A percentile compares a stretch with the other conserved stretches of the same genome.
phyloP scores from a whole-genome alignment of 2,329 filamentous ascomycete species.

The Venturia carpophila region DNA sequence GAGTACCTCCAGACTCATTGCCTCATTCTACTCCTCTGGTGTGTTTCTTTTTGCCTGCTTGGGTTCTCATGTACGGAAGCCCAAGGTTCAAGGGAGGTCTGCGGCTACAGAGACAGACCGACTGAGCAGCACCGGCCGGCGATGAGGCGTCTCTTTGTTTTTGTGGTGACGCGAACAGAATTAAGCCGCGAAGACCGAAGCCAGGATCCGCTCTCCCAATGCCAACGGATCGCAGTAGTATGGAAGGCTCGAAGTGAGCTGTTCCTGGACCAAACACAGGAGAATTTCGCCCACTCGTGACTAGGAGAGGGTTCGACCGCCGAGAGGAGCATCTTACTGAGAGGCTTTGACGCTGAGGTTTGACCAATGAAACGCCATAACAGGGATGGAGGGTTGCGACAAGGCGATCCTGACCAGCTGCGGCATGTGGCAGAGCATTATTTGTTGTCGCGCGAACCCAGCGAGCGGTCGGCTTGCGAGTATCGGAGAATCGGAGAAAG shows the following conservation, averaged over 20 bases:
- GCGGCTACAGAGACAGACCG: background rate
- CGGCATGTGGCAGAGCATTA: slow-evolving; percentile 14
- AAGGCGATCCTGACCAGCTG: slow-evolving; percentile 11
- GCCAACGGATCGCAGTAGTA: background rate
- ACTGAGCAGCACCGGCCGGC: background rate
- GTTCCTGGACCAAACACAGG: background rate
- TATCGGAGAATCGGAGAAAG: background rate
- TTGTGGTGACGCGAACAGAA: slow-evolving; percentile 8
- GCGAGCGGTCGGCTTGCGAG: background rate
- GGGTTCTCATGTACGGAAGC: slow-evolving; percentile 7
- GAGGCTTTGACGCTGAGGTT: background rate
- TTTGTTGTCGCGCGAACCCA: slow-evolving; percentile 13
- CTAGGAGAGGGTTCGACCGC: background rate
- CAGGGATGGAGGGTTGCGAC: background rate
- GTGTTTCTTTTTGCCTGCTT: slow-evolving; percentile 2
- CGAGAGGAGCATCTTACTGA: background rate
- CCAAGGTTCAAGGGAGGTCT: slow-evolving; percentile 6
- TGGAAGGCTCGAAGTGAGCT: background rate
- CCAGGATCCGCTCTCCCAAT: background rate
- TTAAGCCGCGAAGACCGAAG: background rate
- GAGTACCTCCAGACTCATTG: background rate
- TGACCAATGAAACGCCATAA: background rate
- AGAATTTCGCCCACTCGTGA: background rate
- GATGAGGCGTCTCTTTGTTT: background rate
- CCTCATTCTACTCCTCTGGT: background rate